These are phyloP conservation scores for Pseudisothecium myosuroides DNA, from an alignment of 225 moss, liverwort and hornwort genomes.

Conservation along the genomic window DNA sequence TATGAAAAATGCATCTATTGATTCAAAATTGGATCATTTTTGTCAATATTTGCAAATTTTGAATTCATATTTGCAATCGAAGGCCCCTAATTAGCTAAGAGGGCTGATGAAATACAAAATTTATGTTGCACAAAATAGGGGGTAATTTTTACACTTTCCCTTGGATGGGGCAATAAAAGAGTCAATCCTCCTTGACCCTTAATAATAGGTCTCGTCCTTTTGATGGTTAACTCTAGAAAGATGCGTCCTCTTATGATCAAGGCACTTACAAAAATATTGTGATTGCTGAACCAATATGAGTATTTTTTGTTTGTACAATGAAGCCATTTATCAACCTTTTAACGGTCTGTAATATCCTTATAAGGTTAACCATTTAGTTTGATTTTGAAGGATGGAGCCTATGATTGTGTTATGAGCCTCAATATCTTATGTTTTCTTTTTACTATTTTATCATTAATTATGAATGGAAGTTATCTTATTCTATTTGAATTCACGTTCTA, in stretches of 20 bases:
- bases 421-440: background rate
- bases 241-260: accelerated
- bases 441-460: background rate
- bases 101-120: too few species aligned
- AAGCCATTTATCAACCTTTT: background rate
- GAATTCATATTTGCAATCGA: too few species aligned
- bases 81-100: too few species aligned
- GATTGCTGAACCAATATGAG: background rate
- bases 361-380: too few species aligned
- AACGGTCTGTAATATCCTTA: accelerated
- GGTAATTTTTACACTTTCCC: too few species aligned
- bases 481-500: background rate
- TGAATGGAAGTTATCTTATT: background rate
- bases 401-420: accelerated
- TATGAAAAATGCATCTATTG: too few species aligned
- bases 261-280: background rate
- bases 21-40: too few species aligned
- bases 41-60: too few species aligned
- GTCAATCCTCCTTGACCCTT: too few species aligned
- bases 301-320: background rate
- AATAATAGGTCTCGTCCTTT: background rate
- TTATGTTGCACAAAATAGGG: too few species aligned
- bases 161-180: too few species aligned
- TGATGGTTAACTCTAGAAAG: accelerated
- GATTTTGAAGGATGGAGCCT: accelerated